Percentiles rank a stretch among this genome's conserved stretches.
Evolutionary conservation across 352 stramenopile species (phyloP).

Genomic region (Pythium utonaiense): DNA sequence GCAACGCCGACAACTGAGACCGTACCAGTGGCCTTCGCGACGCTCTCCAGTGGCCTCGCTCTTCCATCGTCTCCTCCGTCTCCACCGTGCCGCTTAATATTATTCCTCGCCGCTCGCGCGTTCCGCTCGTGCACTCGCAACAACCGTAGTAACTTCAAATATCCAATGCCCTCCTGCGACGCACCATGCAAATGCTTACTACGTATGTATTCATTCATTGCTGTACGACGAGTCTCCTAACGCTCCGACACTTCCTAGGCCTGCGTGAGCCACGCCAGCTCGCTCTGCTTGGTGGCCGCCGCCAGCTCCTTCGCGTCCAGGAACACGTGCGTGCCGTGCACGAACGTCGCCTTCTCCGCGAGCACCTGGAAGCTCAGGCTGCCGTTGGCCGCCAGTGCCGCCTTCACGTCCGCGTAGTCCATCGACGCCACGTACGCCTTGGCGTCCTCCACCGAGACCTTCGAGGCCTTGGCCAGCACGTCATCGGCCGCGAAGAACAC

Average conservation of each 20-base stretch:
- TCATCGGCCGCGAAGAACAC: constrained; percentile 64
- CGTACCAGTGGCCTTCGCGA: no score
- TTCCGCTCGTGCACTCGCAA: no score
- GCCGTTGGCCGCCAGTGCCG: constrained; percentile 30
- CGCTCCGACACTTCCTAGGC: neutral
- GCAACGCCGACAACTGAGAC: no score
- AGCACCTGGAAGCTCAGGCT: constrained; percentile 44
- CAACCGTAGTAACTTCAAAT: neutral
- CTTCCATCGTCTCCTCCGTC: no score
- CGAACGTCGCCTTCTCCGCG: constrained; percentile 42
- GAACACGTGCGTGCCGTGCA: constrained; percentile 65
- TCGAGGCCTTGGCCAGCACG: constrained; percentile 42
- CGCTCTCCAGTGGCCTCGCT: no score
- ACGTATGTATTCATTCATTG: neutral
- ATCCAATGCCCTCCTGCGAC: no score
- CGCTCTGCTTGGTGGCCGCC: constrained; percentile 28
- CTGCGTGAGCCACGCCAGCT: constrained; percentile 46
- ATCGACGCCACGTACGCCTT: constrained; percentile 72
- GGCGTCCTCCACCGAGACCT: constrained; percentile 41
- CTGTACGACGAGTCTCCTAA: neutral
- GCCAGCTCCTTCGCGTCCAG: constrained; percentile 71
- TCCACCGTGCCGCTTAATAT: neutral
- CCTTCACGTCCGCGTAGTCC: constrained; percentile 78
- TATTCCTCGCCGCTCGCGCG: neutral
- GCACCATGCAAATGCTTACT: no score